Conservation (phyloP, 208 protist species). For the Tetramitus jugosus region DNA sequence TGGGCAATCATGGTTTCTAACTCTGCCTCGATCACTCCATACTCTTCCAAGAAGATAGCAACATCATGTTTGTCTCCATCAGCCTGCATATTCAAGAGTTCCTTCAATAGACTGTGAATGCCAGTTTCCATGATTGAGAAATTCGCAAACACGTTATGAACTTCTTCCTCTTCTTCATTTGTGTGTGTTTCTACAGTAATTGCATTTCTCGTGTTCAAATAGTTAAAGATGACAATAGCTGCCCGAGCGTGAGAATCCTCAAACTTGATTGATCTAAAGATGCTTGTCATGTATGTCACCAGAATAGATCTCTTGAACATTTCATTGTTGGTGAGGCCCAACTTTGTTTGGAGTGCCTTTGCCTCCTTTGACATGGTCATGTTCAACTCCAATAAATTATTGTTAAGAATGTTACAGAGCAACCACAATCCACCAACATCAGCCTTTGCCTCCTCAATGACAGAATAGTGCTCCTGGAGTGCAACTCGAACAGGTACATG, state of each 20-base stretch:
- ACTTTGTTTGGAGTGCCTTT: neutral
- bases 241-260: no score
- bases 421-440: slow-evolving; percentile 19
- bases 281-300: no score
- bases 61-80: neutral
- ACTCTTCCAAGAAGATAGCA: neutral
- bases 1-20: no score
- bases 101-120: neutral
- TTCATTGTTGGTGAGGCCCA: no score
- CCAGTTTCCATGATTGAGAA: neutral
- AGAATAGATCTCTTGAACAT: no score
- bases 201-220: neutral
- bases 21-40: no score
- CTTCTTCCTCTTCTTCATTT: no score
- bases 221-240: neutral
- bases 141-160: neutral
- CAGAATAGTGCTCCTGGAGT: neutral
- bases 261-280: no score
- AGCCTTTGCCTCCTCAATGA: slow-evolving; percentile 14
- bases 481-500: neutral
- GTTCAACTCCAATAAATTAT: no score
- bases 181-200: neutral
- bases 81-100: neutral
- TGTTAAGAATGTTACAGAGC: neutral
- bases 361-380: no score